Percentiles rank a stretch among this genome's conserved stretches.
These are phyloP conservation scores for Venustampulla echinocandica DNA, from an alignment of 495 filamentous ascomycete genomes.

Conservation along the genomic window DNA sequence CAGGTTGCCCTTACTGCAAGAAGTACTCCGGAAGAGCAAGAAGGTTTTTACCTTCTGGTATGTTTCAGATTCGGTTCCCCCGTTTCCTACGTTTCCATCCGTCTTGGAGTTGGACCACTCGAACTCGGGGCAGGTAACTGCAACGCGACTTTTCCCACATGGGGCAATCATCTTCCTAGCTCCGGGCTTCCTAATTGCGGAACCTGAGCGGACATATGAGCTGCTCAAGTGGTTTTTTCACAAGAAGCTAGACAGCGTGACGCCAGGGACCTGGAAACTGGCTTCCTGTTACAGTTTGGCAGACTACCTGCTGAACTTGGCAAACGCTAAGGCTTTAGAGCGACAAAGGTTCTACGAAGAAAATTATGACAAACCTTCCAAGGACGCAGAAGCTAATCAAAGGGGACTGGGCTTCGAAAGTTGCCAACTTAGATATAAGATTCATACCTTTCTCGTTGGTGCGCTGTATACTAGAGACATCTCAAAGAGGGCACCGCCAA, in stretches of 20 bases:
- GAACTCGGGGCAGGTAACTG: constrained; percentile 6
- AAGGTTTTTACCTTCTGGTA: constrained; percentile 13
- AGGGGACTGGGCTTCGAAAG: constrained; percentile 21
- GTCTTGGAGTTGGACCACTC: not conserved
- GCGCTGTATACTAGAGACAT: constrained; percentile 13
- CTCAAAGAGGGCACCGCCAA: not conserved
- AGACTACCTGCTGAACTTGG: constrained; percentile 32
- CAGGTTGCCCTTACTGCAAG: constrained; percentile 5
- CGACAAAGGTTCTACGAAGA: constrained; percentile 17
- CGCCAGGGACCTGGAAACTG: constrained; percentile 33
- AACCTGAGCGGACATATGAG: constrained; percentile 38
- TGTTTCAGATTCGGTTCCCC: constrained; percentile 6
- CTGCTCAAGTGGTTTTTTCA: constrained; percentile 51
- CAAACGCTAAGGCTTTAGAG: constrained; percentile 31
- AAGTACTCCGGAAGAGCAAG: not conserved
- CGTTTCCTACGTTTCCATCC: constrained; percentile 11
- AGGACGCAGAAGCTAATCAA: constrained; percentile 18
- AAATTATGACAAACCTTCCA: constrained; percentile 4
- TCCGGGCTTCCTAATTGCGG: constrained; percentile 49
- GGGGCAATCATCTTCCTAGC: constrained; percentile 53
- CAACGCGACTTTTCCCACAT: constrained; percentile 45
- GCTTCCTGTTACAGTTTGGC: constrained; percentile 18
- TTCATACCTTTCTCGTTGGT: constrained; percentile 21
- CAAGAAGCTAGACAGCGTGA: constrained; percentile 21
- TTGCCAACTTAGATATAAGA: constrained; percentile 22